These are phyloP conservation scores for Apiospora kogelbergensis DNA, from an alignment of 2,329 filamentous ascomycete species.

Conservation along the genomic window DNA sequence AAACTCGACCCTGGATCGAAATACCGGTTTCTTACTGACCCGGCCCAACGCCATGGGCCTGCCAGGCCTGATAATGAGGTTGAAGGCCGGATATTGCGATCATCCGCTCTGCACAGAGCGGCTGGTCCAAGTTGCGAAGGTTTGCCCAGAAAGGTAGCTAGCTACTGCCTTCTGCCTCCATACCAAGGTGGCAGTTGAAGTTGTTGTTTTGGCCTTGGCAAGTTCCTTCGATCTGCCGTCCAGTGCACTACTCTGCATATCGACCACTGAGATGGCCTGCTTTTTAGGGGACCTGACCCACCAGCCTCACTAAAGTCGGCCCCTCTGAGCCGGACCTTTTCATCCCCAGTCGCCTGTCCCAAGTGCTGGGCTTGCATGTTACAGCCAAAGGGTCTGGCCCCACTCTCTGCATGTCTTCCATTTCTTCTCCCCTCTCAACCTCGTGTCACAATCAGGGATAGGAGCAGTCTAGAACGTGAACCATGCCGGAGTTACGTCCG, in stretches of 20 bases:
- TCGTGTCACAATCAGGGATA: background rate
- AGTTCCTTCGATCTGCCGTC: background rate
- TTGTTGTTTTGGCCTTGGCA: background rate
- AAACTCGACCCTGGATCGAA: background rate
- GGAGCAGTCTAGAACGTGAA: background rate
- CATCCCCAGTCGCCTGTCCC: background rate
- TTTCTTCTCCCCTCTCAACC: background rate
- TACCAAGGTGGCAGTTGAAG: background rate
- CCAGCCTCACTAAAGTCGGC: background rate
- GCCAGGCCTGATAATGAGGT: too few relatives aligned
- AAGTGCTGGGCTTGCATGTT: background rate
- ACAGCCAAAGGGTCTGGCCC: background rate
- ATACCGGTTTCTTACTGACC: background rate
- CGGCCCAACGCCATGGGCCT: background rate
- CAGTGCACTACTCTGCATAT: background rate
- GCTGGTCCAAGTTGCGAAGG: background rate
- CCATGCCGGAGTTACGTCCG: background rate
- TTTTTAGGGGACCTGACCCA: background rate
- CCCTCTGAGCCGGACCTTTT: conserved; percentile 1
- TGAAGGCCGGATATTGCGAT: background rate
- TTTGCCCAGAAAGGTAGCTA: too few relatives aligned
- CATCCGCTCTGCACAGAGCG: background rate
- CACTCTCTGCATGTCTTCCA: background rate
- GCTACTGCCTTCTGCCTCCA: too few relatives aligned
- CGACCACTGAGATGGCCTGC: background rate